phyloP scores from a whole-genome alignment of 176 grass and related monocot genomes.

The Avena eriantha region DNA sequence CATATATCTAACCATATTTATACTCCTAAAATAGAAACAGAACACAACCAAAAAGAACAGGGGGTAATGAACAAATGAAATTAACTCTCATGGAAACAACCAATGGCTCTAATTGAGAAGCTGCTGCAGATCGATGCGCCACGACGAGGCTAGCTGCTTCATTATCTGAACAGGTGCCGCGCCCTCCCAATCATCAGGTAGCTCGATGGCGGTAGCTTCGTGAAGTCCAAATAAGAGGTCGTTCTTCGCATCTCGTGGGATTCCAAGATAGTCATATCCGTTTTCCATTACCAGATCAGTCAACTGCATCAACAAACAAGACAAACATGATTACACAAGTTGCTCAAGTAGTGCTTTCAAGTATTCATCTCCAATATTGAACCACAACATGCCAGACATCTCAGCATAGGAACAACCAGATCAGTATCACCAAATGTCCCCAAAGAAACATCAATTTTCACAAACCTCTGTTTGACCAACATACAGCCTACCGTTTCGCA shows the following conservation, averaged over 20 bases:
- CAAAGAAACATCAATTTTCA: neutral
- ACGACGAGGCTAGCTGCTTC: conserved; percentile 90
- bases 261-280: conserved; percentile 70
- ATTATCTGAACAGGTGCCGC: conserved; percentile 83
- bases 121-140: conserved; percentile 85
- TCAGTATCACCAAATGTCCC: neutral
- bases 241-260: conserved; percentile 67
- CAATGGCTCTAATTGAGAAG: conserved; percentile 62
- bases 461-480: conserved; percentile 23
- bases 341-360: conserved; percentile 31
- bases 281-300: conserved; percentile 86
- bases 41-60: conserved; percentile 35
- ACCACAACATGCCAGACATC: neutral
- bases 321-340: neutral
- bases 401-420: neutral
- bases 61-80: conserved; percentile 60
- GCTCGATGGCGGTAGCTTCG: conserved; percentile 63
- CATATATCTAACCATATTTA: conserved; percentile 49
- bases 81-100: conserved; percentile 49
- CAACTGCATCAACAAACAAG: conserved; percentile 61
- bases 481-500: neutral
- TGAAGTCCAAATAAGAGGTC: conserved; percentile 79
- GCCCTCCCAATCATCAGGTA: conserved; percentile 87
- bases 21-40: conserved; percentile 51
- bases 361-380: conserved; percentile 32